A percentile compares a stretch with the other conserved stretches of the same genome.
phyloP scores from a whole-genome alignment of 2,329 filamentous ascomycete genomes.

The Albifimbria verrucaria region DNA sequence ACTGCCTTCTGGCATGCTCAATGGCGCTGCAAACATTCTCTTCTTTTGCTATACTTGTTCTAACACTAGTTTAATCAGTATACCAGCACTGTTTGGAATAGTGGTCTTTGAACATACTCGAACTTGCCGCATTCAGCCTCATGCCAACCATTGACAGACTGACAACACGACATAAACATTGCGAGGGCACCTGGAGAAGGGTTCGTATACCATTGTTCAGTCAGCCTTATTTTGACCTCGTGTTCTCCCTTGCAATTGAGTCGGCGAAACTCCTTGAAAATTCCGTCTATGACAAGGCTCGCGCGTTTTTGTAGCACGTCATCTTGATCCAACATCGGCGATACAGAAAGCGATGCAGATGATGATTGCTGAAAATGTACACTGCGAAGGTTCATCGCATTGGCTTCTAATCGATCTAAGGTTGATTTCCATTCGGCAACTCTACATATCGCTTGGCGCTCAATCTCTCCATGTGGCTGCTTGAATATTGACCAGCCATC shows the following conservation, averaged over 20 bases:
- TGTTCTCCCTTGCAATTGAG: constrained; percentile 3
- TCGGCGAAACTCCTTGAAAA: constrained; percentile 8
- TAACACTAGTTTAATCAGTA: no score
- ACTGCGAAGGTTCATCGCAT: not conserved
- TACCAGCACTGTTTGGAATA: not conserved
- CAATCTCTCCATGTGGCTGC: not conserved
- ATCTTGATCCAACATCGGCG: no score
- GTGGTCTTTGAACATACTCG: not conserved
- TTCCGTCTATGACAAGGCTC: constrained; percentile 3
- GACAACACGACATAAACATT: constrained; percentile 8
- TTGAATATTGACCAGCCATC: not conserved
- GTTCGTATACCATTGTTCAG: not conserved
- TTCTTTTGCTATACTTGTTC: not conserved
- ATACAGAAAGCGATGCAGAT: no score
- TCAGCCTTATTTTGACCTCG: constrained; percentile 5
- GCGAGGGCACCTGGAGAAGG: not conserved
- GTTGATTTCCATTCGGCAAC: not conserved
- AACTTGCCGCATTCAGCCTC: constrained; percentile 3
- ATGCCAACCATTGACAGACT: constrained; percentile 4
- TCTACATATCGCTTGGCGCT: not conserved
- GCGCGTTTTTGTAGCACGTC: not conserved
- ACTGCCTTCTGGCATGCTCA: constrained; percentile 1
- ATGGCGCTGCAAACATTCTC: constrained; percentile 5
- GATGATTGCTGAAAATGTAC: no score
- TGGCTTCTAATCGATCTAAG: not conserved